These are phyloP conservation scores for Corylus heterophylla DNA, from an alignment of 306 rosid genomes.

Conservation along the genomic window DNA sequence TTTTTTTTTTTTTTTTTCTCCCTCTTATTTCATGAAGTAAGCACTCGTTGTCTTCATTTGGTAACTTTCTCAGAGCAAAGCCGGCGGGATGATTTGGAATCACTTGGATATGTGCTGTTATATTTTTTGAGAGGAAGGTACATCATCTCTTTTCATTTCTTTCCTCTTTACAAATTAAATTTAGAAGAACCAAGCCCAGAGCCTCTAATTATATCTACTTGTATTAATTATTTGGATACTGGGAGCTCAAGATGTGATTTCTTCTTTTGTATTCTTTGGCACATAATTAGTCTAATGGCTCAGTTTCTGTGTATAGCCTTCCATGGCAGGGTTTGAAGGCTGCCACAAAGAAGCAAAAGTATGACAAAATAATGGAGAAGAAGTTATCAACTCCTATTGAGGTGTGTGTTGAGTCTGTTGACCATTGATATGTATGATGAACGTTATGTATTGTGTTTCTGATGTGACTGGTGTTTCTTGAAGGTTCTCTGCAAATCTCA, in stretches of 20 bases:
- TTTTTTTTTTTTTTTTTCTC: no score
- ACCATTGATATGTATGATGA: conserved; percentile 6
- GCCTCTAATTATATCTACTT: neutral
- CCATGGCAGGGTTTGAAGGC: conserved; percentile 99
- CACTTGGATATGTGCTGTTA: conserved; percentile 93
- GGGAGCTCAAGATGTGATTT: neutral
- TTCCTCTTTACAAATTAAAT: conserved; percentile 11
- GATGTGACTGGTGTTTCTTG: conserved; percentile 28
- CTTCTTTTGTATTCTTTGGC: neutral
- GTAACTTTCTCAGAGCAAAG: conserved; percentile 76
- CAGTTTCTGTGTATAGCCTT: conserved; percentile 58
- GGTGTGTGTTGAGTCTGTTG: conserved; percentile 43
- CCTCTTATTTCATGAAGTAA: neutral
- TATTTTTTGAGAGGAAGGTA: conserved; percentile 98
- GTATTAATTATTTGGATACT: neutral
- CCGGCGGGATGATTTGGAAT: conserved; percentile 97
- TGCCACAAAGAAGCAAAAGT: conserved; percentile 93
- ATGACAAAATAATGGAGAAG: conserved; percentile 96
- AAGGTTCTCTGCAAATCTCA: conserved; percentile 93
- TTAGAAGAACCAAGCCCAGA: neutral
- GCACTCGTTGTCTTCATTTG: conserved; percentile 14
- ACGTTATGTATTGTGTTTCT: conserved; percentile 18
- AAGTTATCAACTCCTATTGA: conserved; percentile 96
- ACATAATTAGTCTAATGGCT: conserved; percentile 2
- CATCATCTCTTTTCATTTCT: conserved; percentile 15